phyloP scores from a whole-genome alignment of 352 stramenopile genomes.

The Globisporangium megalacanthum region DNA sequence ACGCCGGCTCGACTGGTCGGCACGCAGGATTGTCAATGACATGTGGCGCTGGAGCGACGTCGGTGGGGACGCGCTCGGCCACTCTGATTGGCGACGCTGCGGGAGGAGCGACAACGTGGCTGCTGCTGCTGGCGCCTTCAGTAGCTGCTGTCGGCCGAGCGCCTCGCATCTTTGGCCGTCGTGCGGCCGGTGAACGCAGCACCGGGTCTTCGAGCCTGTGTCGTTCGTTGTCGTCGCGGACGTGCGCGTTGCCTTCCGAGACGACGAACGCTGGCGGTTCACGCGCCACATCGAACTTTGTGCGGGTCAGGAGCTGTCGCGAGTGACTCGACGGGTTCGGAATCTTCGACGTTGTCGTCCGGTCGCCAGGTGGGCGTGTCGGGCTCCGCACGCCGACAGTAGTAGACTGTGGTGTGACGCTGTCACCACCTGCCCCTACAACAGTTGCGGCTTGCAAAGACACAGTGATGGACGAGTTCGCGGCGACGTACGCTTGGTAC shows the following conservation, averaged over 20 bases:
- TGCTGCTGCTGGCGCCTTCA: not conserved
- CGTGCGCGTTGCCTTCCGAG: slow-evolving; percentile 27
- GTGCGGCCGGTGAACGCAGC: slow-evolving; percentile 30
- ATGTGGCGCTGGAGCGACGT: too few species aligned
- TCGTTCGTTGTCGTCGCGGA: slow-evolving; percentile 13
- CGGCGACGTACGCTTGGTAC: slow-evolving; percentile 33
- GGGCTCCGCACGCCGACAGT: slow-evolving; percentile 1
- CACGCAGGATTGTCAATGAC: not conserved
- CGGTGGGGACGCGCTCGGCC: not conserved
- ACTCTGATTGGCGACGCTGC: slow-evolving; percentile 9
- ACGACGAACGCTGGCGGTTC: slow-evolving; percentile 27
- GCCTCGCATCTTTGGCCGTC: slow-evolving; percentile 9
- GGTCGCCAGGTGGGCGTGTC: slow-evolving; percentile 13
- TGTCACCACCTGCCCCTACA: not conserved
- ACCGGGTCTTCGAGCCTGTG: slow-evolving; percentile 9
- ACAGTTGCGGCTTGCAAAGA: not conserved
- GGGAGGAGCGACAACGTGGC: too few species aligned
- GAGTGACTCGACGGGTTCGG: not conserved
- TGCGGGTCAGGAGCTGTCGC: slow-evolving; percentile 12
- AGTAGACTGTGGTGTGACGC: not conserved
- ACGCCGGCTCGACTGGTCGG: slow-evolving; percentile 27
- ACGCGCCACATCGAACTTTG: slow-evolving; percentile 42
- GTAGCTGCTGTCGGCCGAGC: not conserved
- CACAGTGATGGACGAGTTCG: slow-evolving; percentile 29
- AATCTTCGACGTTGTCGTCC: not conserved